Percentiles rank a stretch among this genome's conserved stretches.
phyloP scores from a whole-genome alignment of 208 protist genomes.

The Leptomonas pyrrhocoris region DNA sequence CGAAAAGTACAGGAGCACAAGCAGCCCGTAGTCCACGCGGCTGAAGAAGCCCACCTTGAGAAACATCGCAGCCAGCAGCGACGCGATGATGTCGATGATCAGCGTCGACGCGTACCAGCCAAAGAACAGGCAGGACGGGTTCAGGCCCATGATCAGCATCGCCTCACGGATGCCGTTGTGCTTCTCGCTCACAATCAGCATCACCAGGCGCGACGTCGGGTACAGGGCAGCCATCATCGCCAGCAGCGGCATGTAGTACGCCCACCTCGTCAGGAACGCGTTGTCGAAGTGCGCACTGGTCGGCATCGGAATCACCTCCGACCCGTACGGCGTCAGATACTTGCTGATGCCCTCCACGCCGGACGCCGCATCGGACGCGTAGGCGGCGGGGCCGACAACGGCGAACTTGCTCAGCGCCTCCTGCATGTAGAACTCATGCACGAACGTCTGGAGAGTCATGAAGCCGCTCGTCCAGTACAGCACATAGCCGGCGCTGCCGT shows the following conservation, averaged over 20 bases:
- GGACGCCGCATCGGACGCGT: conserved; percentile 11
- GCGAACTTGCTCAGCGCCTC: conserved; percentile 8
- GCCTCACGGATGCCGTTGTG: conserved; percentile 70
- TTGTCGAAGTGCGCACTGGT: conserved; percentile 46
- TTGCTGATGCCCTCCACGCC: conserved; percentile 38
- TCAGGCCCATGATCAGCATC: conserved; percentile 91
- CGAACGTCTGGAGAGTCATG: conserved; percentile 74
- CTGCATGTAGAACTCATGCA: conserved; percentile 67
- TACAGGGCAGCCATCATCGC: conserved; percentile 73
- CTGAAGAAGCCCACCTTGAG: conserved; percentile 63
- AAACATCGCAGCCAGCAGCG: conserved; percentile 57
- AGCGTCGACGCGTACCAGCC: conserved; percentile 74
- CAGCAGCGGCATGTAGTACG: conserved; percentile 75
- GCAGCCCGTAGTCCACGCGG: conserved; percentile 56
- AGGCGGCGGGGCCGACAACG: conserved; percentile 16
- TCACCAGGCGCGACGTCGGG: conserved; percentile 59
- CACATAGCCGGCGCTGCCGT: conserved; percentile 44
- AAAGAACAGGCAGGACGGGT: conserved; percentile 63
- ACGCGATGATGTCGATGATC: conserved; percentile 57
- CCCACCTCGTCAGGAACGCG: conserved; percentile 63
- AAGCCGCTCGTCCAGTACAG: conserved; percentile 84
- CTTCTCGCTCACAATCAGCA: conserved; percentile 83
- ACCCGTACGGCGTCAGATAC: conserved; percentile 44
- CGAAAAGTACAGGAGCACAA: conserved; percentile 77
- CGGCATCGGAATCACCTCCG: conserved; percentile 61